Base-by-base conservation (phyloP, 495 filamentous ascomycete genomes). In the Pyronema domesticum region DNA sequence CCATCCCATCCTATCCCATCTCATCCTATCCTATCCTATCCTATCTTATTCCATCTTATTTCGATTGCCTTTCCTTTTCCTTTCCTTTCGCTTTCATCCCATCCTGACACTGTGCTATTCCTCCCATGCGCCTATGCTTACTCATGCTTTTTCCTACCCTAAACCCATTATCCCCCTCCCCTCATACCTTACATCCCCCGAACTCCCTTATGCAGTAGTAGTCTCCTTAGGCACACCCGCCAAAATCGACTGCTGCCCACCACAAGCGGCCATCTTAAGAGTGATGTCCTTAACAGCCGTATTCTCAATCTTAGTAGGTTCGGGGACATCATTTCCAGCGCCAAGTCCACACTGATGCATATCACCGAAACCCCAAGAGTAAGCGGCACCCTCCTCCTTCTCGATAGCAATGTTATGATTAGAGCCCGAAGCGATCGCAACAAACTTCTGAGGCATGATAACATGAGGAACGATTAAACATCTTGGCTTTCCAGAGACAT, bases 311-410 rank as follows among this genome's bases (percentile, higher is more conserved):
- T 73, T 60, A 0, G 73, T 82, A 0, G 83, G 78, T 10, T 65
- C 52, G 50, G 73, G 65, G 23, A 86, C 68, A 57, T 81, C 79
- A 14, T 78, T 76, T 2, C 67, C 69, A 11, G 54, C 42, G 8
- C 77, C 78, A 50, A 72, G 75, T 6, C 81, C 82, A n/a, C 79
- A 80, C 68, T 84, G 81, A 62, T 79, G 82, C 55, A 74, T 77
- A 43, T 66, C 69, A 18, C 72, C 77, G 68, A 84, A 85, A 1
- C 83, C 83, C 82, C 82, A 86, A 36, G 73, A 73, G 65, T 76
- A 85, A 6, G 79, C 81, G 44, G 72, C 70, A 9, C 83, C 81
- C 2, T 75, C 71, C 17, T 65, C 63, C 42, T 58, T 67, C 47
- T 74, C 74, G 56, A 86, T 68, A 9, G 73, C 79, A 49, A 86